Conservation (phyloP, 164 flowering plant species). For the Stephania japonica region DNA sequence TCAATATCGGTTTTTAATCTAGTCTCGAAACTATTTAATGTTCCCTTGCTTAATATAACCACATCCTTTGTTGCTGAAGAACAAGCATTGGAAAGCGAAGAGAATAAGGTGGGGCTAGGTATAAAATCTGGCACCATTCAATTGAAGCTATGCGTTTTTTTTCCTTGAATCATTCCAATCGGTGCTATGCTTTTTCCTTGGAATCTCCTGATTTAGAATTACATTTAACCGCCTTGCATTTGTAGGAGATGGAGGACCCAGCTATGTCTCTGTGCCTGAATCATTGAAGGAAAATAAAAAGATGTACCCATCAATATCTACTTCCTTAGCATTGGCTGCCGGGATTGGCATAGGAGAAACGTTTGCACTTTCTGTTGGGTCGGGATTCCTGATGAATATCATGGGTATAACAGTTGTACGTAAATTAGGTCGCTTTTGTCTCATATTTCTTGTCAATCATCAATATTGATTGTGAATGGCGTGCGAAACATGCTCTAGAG, state of each 20-base stretch:
- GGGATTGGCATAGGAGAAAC: constrained; percentile 79
- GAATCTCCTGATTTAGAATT: neutral
- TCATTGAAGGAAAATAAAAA: constrained; percentile 32
- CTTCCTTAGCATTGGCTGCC: constrained; percentile 79
- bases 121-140: neutral
- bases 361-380: constrained; percentile 67
- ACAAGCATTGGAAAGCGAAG: constrained; percentile 42
- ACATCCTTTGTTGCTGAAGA: constrained; percentile 98
- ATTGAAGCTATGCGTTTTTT: too few relatives aligned
- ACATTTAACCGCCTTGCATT: constrained; percentile 1
- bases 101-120: constrained; percentile 5
- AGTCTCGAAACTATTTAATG: constrained; percentile 85
- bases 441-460: too few relatives aligned
- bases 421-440: constrained; percentile 13
- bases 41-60: constrained; percentile 87
- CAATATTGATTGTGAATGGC: neutral
- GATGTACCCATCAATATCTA: constrained; percentile 75
- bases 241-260: constrained; percentile 12
- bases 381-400: constrained; percentile 71
- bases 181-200: neutral
- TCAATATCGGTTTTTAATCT: constrained; percentile 86
- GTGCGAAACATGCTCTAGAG: neutral
- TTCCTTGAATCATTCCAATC: neutral
- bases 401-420: constrained; percentile 98
- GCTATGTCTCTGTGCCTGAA: constrained; percentile 15